Base-by-base conservation (phyloP, 1,284 basidiomycete species). In the Trichosporon sp. region DNA sequence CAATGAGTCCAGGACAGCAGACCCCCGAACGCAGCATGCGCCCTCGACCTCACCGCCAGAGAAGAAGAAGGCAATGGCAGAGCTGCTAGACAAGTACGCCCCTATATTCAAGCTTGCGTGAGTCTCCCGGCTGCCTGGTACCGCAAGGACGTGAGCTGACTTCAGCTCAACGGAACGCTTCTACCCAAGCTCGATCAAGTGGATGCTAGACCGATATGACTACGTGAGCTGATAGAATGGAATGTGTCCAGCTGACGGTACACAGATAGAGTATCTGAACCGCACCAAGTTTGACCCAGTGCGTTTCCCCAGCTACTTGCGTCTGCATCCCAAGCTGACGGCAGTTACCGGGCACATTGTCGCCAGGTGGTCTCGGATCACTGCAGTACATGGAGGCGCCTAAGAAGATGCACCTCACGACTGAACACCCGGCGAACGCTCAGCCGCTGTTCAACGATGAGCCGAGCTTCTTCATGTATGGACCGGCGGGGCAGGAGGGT, bases 81-180 rank as follows among this genome's bases (percentile, higher is more conserved):
- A 65, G 4, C 65, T 79, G 36, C 59, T 79, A 29, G 62, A 73
- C 21, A 64, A 69, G 56, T 78, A 74, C 61, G 76, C 78, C 2
- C 78, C 78, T 0, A 62, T 78, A 10, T 69, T 79, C 64, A 78
- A 78, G 66, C 71, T 78, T 27, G 73, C 74, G 75, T 78, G 56
- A 36, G 73, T 67, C 21, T n/a, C 2, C 10, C 8, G 6, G 23
- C 31, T 29, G 32, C 13, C 60, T 63, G 44, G 61, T 59, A 2
- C 2, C 7, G n/a, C n/a, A n/a, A n/a, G n/a, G n/a, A n/a, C n/a
- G n/a, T n/a, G n/a, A n/a, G n/a, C n/a, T n/a, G n/a, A n/a, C n/a
- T n/a, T n/a, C 61, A 76, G 76, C 1, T 66, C 60, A 6, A 63
- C 68, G 1, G 78, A 79, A 59, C 64, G 61, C n/a, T 79, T 70